Evolutionary conservation across 2,329 filamentous ascomycete genomes (phyloP).

Genomic region (Hypoxylon sp.): DNA sequence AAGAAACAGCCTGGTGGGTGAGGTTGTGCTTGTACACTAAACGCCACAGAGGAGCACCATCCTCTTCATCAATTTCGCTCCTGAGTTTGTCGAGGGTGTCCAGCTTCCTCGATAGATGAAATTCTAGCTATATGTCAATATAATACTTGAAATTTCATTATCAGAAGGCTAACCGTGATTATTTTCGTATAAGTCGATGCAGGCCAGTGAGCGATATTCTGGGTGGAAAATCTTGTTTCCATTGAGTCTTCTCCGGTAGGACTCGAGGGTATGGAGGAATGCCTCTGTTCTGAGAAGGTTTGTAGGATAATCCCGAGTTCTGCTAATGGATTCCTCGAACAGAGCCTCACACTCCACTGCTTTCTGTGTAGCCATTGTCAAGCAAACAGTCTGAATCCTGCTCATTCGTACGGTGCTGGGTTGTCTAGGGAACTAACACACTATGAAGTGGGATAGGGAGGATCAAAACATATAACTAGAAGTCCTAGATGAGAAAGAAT

Average conservation of each 20-base stretch:
- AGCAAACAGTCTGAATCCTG: slow-evolving; percentile 2
- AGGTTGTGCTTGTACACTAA: slow-evolving; percentile 19
- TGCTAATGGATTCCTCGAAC: slow-evolving; percentile 27
- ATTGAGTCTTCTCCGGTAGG: slow-evolving; percentile 28
- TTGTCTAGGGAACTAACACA: not conserved
- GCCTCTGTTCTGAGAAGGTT: slow-evolving; percentile 38
- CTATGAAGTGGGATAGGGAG: not conserved
- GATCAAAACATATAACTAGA: slow-evolving; percentile 1
- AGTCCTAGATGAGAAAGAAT: not conserved
- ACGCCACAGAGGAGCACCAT: slow-evolving; percentile 27
- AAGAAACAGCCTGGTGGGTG: too few species aligned
- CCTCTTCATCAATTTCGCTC: slow-evolving; percentile 26
- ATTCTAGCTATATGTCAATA: slow-evolving; percentile 6
- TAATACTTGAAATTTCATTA: not conserved
- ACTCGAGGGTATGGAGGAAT: slow-evolving; percentile 34
- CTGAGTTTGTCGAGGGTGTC: slow-evolving; percentile 17
- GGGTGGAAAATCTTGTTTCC: slow-evolving; percentile 27
- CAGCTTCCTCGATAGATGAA: slow-evolving; percentile 2
- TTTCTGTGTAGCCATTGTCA: slow-evolving; percentile 13
- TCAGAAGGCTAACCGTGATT: slow-evolving; percentile 7
- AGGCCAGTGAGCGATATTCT: slow-evolving; percentile 21
- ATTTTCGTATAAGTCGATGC: slow-evolving; percentile 32
- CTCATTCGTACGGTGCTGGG: not conserved
- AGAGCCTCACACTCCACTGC: not conserved
- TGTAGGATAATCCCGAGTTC: slow-evolving; percentile 22